Conservation (phyloP, 768 basidiomycete species). For the Goffeauzyma gilvescens region DNA sequence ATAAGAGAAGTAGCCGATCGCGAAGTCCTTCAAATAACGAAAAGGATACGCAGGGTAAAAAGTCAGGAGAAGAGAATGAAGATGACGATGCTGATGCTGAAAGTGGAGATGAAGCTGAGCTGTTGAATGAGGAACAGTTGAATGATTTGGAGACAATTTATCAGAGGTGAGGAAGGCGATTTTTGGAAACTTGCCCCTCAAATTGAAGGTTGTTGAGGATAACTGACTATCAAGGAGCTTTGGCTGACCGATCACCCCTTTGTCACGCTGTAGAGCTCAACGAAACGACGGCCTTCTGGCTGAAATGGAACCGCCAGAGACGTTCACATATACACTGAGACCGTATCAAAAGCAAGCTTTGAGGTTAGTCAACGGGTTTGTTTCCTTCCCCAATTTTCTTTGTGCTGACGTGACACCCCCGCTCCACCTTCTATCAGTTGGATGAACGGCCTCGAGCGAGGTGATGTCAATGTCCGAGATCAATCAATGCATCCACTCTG, state of each 20-base stretch:
- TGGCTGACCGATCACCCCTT: no score
- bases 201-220: no score
- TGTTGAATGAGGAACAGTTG: conserved; percentile 60
- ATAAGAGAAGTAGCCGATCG: no score
- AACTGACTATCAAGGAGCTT: no score
- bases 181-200: conserved; percentile 3
- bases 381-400: no score
- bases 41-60: conserved; percentile 28
- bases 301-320: conserved; percentile 60
- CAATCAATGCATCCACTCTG: conserved; percentile 78
- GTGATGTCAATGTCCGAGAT: conserved; percentile 46
- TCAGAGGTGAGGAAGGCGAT: conserved; percentile 42
- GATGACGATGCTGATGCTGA: conserved; percentile 61
- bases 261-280: conserved; percentile 63
- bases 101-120: conserved; percentile 54
- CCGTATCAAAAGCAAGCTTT: conserved; percentile 90
- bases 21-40: no score
- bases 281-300: conserved; percentile 53
- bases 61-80: conserved; percentile 36
- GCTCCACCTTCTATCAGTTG: conserved; percentile 43
- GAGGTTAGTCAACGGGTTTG: conserved; percentile 35
- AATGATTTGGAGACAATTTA: conserved; percentile 49
- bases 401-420: no score
- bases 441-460: conserved; percentile 76
- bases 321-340: conserved; percentile 56